Evolutionary conservation across 805 yeast species (phyloP).

Genomic region (Phaffomyces opuntiae): DNA sequence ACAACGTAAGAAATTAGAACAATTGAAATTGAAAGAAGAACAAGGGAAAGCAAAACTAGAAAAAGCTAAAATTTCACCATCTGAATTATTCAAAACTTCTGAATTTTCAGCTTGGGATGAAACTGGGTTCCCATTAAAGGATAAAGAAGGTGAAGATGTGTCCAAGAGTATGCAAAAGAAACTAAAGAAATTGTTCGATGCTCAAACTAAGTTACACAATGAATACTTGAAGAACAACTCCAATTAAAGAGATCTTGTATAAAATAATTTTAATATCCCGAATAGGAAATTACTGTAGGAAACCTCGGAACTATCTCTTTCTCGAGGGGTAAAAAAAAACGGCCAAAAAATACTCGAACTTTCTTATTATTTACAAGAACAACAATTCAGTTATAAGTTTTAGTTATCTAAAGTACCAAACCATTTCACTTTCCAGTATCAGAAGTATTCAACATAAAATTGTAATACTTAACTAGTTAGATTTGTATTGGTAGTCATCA

Average conservation of each 20-base stretch:
- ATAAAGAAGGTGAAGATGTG: slow-evolving; percentile 71
- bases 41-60: slow-evolving; percentile 57
- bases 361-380: too few species aligned
- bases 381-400: neutral
- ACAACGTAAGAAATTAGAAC: slow-evolving; percentile 52
- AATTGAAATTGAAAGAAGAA: slow-evolving; percentile 46
- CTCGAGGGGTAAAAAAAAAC: neutral
- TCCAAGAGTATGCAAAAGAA: slow-evolving; percentile 84
- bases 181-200: slow-evolving; percentile 66
- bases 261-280: neutral
- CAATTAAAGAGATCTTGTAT: neutral
- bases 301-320: neutral
- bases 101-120: slow-evolving; percentile 78
- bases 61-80: slow-evolving; percentile 64
- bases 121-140: slow-evolving; percentile 74
- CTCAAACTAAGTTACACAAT: slow-evolving; percentile 75
- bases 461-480: too few species aligned
- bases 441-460: too few species aligned
- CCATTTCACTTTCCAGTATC: too few species aligned
- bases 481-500: neutral
- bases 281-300: neutral
- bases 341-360: neutral
- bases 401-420: neutral
- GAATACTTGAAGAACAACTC: slow-evolving; percentile 36
- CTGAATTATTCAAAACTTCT: slow-evolving; percentile 60